A percentile compares a stretch with the other conserved stretches of the same genome.
Conservation (phyloP, 495 filamentous ascomycete species). For the Talaromyces ruber region DNA sequence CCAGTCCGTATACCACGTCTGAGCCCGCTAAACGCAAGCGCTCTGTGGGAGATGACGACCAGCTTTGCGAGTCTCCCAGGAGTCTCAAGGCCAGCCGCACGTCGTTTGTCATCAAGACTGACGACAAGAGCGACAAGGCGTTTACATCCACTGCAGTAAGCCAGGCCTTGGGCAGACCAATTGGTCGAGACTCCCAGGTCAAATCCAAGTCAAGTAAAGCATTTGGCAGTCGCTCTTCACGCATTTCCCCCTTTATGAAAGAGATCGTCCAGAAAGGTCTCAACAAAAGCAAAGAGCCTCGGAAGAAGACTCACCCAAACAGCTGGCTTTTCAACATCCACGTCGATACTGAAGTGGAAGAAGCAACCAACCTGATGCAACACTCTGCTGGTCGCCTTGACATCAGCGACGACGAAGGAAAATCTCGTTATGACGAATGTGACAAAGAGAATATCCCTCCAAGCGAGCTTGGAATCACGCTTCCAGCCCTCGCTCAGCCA, state of each 20-base stretch:
- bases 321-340: conserved; percentile 93
- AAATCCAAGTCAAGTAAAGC: conserved; percentile 25
- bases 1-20: conserved; percentile 59
- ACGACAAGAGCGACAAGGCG: neutral
- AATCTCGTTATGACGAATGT: conserved; percentile 36
- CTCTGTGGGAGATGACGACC: conserved; percentile 41
- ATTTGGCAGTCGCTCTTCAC: conserved; percentile 29
- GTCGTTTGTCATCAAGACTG: conserved; percentile 14
- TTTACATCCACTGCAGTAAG: neutral
- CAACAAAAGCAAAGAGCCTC: conserved; percentile 33
- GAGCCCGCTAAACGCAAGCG: conserved; percentile 60
- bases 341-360: conserved; percentile 82
- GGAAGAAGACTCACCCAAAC: conserved; percentile 36
- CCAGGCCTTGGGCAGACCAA: conserved; percentile 20
- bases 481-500: conserved; percentile 14
- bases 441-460: conserved; percentile 89
- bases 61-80: conserved; percentile 28
- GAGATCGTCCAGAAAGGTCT: conserved; percentile 23
- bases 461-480: conserved; percentile 23
- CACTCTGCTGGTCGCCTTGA: conserved; percentile 82
- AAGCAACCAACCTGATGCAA: conserved; percentile 83
- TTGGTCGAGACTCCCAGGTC: conserved; percentile 32
- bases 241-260: conserved; percentile 27
- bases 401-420: conserved; percentile 55
- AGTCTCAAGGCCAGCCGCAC: conserved; percentile 34